Evolutionary conservation across 495 filamentous ascomycete genomes (phyloP).

Genomic region (Penicillium maclennaniae): DNA sequence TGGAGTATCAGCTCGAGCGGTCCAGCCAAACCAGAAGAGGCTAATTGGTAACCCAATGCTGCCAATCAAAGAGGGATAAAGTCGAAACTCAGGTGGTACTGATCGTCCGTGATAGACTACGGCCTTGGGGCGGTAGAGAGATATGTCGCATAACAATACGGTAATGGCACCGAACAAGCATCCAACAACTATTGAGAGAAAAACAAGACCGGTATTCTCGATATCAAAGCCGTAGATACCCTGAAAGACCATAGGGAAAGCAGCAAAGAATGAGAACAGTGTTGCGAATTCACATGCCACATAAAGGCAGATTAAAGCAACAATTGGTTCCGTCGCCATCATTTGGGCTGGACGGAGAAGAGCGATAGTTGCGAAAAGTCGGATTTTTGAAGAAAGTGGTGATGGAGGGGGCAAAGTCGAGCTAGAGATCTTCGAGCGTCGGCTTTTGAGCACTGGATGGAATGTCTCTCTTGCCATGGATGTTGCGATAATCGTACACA

Average conservation of each 20-base stretch:
- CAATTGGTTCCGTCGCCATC: constrained; percentile 64
- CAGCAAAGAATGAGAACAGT: constrained; percentile 64
- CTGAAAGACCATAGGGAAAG: constrained; percentile 53
- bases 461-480: constrained; percentile 53
- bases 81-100: constrained; percentile 50
- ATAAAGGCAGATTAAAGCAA: constrained; percentile 58
- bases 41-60: constrained; percentile 50
- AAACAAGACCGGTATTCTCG: constrained; percentile 54
- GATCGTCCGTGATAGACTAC: constrained; percentile 31
- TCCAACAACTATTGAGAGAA: constrained; percentile 55
- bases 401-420: constrained; percentile 33
- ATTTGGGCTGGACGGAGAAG: constrained; percentile 60
- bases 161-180: constrained; percentile 47
- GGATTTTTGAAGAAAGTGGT: constrained; percentile 33
- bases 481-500: constrained; percentile 31
- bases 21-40: constrained; percentile 51
- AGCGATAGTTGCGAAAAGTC: constrained; percentile 51
- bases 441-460: constrained; percentile 55
- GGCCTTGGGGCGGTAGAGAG: constrained; percentile 12
- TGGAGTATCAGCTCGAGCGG: constrained; percentile 27
- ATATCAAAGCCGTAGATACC: constrained; percentile 46
- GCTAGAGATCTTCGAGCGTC: constrained; percentile 43
- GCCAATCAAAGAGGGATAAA: constrained; percentile 58
- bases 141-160: constrained; percentile 41
- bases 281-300: constrained; percentile 59